Base-by-base conservation (phyloP, 306 rosid genomes). In the Ziziphus jujuba region DNA sequence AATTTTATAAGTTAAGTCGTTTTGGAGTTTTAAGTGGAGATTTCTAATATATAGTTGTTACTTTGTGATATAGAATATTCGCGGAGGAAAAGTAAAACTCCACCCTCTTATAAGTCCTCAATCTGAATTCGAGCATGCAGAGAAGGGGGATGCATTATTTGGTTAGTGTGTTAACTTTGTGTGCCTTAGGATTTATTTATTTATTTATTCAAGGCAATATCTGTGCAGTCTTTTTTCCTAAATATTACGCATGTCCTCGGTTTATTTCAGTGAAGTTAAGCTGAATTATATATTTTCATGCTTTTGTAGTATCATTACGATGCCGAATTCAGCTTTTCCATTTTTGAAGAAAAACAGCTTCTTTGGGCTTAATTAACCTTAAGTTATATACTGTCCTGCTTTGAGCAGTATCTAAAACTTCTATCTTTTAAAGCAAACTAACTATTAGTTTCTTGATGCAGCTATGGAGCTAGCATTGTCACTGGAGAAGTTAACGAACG, bases 391-490 rank as follows among this genome's bases (percentile, higher is more conserved):
- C n/a, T n/a, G n/a, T n/a, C n/a, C n/a, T n/a, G n/a, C n/a, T n/a
- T n/a, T n/a, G n/a, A n/a, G n/a, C n/a, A n/a, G n/a, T n/a, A n/a
- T n/a, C n/a, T n/a, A n/a, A n/a, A n/a, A n/a, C n/a, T n/a, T n/a
- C n/a, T 4, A 24, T 7, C 2, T 10, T 17, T 17, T 22, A 7
- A 44, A 10, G 12, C 2, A 19, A 54, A 19, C 13, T 3, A 3
- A 2, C 9, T 50, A 17, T 58, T 65, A 4, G 21, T 53, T 20
- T 24, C 14, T 36, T 65, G 13, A 65, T 78, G 75, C 85, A 93
- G 97, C 97, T 43, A 93, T 88, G 97, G 97, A 93, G 70, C 92
- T 93, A 3, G 87, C 89, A 7, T 56, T 93, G 47, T 87, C 99
- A 44, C 69, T 90, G 74, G 99, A 93, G 86, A 93, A 90, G 86